Percentiles rank a stretch among this genome's conserved stretches.
phyloP scores from a whole-genome alignment of 495 filamentous ascomycete genomes.

The Tetracladium setigerum region DNA sequence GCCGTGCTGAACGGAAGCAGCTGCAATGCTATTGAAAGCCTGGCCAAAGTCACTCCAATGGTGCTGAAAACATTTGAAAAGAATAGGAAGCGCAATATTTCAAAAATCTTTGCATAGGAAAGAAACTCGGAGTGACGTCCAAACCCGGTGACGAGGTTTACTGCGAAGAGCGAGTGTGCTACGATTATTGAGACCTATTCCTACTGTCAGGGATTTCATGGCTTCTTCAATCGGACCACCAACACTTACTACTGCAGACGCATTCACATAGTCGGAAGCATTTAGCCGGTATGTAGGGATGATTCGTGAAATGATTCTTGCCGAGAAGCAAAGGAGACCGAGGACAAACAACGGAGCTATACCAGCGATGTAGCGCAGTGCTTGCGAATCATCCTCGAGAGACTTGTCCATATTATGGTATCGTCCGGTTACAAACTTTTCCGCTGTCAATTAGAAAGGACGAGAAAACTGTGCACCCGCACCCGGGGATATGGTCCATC shows the following conservation, averaged over 20 bases:
- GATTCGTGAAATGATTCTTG: not conserved
- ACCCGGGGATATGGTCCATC: no score
- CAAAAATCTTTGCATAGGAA: not conserved
- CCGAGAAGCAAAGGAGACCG: not conserved
- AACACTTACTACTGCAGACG: not conserved
- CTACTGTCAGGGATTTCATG: no score
- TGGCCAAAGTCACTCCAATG: not conserved
- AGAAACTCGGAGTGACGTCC: not conserved
- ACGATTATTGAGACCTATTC: not conserved
- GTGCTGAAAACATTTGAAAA: not conserved
- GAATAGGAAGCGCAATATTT: not conserved
- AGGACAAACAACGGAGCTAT: not conserved
- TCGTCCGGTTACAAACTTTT: no score
- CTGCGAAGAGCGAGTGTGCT: not conserved
- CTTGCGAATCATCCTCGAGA: not conserved
- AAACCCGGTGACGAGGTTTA: not conserved
- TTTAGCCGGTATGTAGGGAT: conserved; percentile 1
- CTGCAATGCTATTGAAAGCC: not conserved
- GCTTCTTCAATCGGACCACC: no score
- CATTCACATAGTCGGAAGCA: not conserved
- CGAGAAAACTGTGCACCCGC: no score
- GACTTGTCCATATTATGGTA: no score
- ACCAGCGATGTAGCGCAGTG: not conserved
- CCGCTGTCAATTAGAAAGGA: no score
- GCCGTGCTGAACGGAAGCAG: not conserved